These are phyloP conservation scores for peach (Prunus persica) DNA, from an alignment of 306 rosid species.

Conservation along the genomic window DNA sequence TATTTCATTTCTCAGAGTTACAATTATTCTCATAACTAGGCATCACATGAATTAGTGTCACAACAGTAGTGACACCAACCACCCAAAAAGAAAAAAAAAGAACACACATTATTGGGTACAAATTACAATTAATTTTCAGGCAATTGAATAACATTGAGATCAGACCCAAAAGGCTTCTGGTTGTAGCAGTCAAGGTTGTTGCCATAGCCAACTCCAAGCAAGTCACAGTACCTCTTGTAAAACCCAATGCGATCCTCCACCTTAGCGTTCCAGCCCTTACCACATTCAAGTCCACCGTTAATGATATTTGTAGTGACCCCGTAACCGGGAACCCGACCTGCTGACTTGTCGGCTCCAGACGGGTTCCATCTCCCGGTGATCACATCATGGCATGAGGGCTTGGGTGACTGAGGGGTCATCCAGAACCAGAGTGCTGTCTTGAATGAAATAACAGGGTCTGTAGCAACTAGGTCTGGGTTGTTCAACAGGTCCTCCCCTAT, in stretches of 20 bases:
- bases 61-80: background rate
- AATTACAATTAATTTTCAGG: background rate
- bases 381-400: slow-evolving; percentile 71
- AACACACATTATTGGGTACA: background rate
- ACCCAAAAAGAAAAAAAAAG: background rate
- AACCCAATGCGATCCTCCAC: slow-evolving; percentile 41
- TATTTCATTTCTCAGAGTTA: too few species aligned
- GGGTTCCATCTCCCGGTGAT: slow-evolving; percentile 51
- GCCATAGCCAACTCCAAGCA: slow-evolving; percentile 20
- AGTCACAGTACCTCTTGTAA: slow-evolving; percentile 39
- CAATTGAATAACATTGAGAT: background rate
- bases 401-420: slow-evolving; percentile 66
- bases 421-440: slow-evolving; percentile 75
- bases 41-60: background rate
- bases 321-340: slow-evolving; percentile 25
- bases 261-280: slow-evolving; percentile 10
- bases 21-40: background rate
- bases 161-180: slow-evolving; percentile 28
- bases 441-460: slow-evolving; percentile 44
- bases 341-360: slow-evolving; percentile 29
- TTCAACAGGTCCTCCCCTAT: slow-evolving; percentile 29
- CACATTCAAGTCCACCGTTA: slow-evolving; percentile 49
- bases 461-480: slow-evolving; percentile 54
- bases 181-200: slow-evolving; percentile 38
- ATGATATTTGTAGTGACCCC: slow-evolving; percentile 41